These are phyloP conservation scores for Carex littledalei DNA, from an alignment of 176 grass and related monocot species.

Conservation along the genomic window DNA sequence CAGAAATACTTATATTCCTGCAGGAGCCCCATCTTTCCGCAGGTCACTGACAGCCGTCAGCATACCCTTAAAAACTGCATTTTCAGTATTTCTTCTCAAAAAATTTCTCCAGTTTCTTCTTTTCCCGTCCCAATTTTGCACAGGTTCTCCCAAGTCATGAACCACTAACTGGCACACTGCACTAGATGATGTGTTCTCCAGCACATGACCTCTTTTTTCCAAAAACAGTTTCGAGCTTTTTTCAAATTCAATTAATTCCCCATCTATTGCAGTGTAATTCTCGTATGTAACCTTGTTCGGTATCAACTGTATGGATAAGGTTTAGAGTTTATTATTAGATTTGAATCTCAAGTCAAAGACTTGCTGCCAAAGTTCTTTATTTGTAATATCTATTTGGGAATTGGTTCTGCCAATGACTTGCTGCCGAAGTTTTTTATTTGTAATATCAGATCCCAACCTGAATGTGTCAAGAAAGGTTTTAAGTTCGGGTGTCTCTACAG, in stretches of 20 bases:
- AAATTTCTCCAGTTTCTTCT: background rate
- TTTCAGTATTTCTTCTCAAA: background rate
- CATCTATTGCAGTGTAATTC: conserved; percentile 45
- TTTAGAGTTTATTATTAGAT: conserved; percentile 4
- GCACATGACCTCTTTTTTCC: conserved; percentile 38
- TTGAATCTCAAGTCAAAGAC: background rate
- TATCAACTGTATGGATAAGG: conserved; percentile 35
- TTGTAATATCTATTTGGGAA: background rate
- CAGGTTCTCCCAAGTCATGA: conserved; percentile 39
- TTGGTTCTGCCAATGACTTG: background rate
- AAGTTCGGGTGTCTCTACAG: background rate
- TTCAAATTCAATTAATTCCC: conserved; percentile 50
- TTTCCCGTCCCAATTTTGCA: background rate
- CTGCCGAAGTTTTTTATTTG: background rate
- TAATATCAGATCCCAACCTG: background rate
- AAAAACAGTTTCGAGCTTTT: conserved; percentile 37
- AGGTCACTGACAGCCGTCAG: conserved; percentile 88
- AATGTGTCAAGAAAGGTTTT: background rate
- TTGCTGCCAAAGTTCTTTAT: background rate
- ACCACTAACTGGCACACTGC: conserved; percentile 77
- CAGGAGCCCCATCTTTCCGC: conserved; percentile 70
- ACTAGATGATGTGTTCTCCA: conserved; percentile 6
- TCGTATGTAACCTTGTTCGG: conserved; percentile 74
- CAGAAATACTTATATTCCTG: conserved; percentile 37
- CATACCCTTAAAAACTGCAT: conserved; percentile 41